Evolutionary conservation across 106 monocot species (phyloP).

Genomic region (Dendrobium huoshanense): DNA sequence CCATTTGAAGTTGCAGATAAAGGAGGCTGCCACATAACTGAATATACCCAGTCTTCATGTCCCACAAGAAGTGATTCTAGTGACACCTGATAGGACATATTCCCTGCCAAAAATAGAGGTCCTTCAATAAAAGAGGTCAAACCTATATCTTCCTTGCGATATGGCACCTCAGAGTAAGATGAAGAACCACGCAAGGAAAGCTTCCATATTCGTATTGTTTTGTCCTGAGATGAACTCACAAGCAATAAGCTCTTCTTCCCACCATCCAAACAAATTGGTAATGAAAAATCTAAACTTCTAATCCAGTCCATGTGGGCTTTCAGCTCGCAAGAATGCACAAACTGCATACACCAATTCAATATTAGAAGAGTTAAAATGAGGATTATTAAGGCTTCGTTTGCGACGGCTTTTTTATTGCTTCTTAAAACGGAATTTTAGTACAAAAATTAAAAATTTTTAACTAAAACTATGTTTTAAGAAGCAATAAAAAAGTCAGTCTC

Average conservation of each 20-base stretch:
- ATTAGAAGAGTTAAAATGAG: not conserved
- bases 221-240: conserved; percentile 94
- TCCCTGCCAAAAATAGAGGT: conserved; percentile 51
- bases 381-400: not conserved
- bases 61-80: conserved; percentile 92
- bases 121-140: conserved; percentile 92
- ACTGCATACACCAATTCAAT: conserved; percentile 37
- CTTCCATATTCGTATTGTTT: conserved; percentile 96
- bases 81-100: conserved; percentile 58
- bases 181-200: conserved; percentile 33
- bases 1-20: conserved; percentile 13
- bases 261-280: conserved; percentile 37
- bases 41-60: conserved; percentile 99
- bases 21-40: conserved; percentile 89
- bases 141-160: conserved; percentile 35
- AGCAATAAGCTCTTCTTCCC: conserved; percentile 56
- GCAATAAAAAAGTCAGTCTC: too few relatives aligned
- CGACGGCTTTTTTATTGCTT: too few relatives aligned
- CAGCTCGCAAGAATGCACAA: conserved; percentile 67
- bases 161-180: conserved; percentile 14
- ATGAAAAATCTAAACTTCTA: conserved; percentile 89
- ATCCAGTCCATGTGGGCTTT: conserved; percentile 99
- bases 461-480: too few relatives aligned
- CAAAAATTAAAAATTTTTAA: too few relatives aligned
- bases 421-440: too few relatives aligned